A percentile compares a stretch with the other conserved stretches of the same genome.
Conservation (phyloP, 2,329 filamentous ascomycete species). For the Alternaria longipes region DNA sequence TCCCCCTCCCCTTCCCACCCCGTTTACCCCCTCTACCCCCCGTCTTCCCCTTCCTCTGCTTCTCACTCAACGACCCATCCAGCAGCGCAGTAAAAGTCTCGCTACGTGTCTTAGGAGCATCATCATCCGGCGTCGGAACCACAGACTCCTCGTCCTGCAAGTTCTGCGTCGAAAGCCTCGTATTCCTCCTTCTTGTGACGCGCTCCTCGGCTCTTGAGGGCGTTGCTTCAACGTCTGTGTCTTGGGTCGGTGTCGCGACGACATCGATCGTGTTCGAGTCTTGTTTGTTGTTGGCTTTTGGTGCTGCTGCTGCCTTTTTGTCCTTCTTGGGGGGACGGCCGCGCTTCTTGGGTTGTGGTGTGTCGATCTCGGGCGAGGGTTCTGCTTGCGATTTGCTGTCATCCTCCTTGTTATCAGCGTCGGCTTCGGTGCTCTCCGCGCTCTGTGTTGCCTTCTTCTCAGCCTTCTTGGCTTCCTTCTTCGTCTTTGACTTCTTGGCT, state of each 20-base stretch:
- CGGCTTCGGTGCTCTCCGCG: background rate
- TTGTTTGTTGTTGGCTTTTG: background rate
- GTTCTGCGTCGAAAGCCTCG: constrained; percentile 13
- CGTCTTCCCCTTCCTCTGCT: constrained; percentile 23
- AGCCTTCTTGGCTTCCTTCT: background rate
- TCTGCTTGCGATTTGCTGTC: background rate
- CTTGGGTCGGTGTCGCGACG: background rate
- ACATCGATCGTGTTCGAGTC: background rate
- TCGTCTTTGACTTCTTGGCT: background rate
- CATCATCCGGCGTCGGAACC: constrained; percentile 10
- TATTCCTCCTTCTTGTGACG: constrained; percentile 11
- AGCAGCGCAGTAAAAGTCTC: constrained; percentile 38
- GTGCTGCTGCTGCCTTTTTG: constrained; percentile 13
- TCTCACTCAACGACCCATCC: constrained; percentile 24
- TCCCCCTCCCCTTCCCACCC: background rate
- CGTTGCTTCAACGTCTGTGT: constrained; percentile 16
- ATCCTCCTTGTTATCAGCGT: background rate
- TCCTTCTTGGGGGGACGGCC: constrained; percentile 12
- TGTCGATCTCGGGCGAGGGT: background rate
- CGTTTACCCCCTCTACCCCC: background rate
- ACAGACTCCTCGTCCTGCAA: background rate
- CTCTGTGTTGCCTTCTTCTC: constrained; percentile 10
- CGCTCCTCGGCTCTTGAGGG: constrained; percentile 11
- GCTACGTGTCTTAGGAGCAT: constrained; percentile 33
- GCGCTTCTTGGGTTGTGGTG: constrained; percentile 14